Evolutionary conservation across 2,329 filamentous ascomycete species (phyloP).

Genomic region (Paecilomyces formosus): DNA sequence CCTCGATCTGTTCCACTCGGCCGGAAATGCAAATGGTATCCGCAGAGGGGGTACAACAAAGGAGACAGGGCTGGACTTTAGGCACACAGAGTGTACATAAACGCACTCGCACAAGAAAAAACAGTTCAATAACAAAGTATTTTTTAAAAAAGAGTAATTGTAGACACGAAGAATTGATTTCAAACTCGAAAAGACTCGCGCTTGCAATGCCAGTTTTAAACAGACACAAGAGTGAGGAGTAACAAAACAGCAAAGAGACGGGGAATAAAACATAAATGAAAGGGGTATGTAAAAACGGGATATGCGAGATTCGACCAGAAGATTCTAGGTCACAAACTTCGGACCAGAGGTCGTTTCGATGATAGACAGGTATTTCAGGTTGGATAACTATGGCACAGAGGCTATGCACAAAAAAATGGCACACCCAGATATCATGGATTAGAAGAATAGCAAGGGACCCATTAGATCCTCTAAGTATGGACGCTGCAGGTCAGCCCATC

Average conservation of each 20-base stretch:
- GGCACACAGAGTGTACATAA: background rate
- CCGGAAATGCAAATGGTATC: background rate
- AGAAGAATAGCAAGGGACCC: background rate
- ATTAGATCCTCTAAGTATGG: background rate
- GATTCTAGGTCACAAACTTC: background rate
- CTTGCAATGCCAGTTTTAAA: slow-evolving; percentile 40
- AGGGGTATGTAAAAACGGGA: slow-evolving; percentile 19
- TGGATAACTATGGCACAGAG: slow-evolving; percentile 12
- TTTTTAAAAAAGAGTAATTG: slow-evolving; percentile 5
- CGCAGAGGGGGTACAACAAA: background rate
- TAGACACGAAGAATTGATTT: slow-evolving; percentile 4
- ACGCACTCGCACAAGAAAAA: background rate
- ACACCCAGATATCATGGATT: slow-evolving; percentile 3
- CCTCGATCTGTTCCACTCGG: background rate
- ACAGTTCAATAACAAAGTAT: background rate
- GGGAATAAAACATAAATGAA: slow-evolving; percentile 18
- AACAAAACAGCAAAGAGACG: slow-evolving; percentile 21
- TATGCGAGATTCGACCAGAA: slow-evolving; percentile 19
- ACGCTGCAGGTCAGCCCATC: background rate
- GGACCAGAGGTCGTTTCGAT: background rate
- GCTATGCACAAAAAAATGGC: slow-evolving; percentile 5
- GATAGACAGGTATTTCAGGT: background rate
- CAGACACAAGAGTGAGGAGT: slow-evolving; percentile 14
- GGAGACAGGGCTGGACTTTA: background rate
- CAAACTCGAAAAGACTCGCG: slow-evolving; percentile 30